phyloP scores from a whole-genome alignment of 257 asterid species.

The Ilex asprella region DNA sequence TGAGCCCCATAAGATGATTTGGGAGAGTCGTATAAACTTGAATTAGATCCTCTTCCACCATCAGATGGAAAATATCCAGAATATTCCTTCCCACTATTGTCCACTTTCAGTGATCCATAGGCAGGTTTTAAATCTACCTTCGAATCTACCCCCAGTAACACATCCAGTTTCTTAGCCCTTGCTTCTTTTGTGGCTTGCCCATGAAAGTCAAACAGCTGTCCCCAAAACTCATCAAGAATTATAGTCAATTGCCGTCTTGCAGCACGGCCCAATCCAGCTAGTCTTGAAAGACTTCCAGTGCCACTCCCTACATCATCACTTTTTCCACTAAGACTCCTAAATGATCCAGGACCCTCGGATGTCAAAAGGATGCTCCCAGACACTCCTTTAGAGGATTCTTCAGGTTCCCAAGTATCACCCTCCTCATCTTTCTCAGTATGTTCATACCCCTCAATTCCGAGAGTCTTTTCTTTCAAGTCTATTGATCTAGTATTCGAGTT shows the following conservation, averaged over 20 bases:
- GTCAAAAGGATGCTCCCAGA: constrained; percentile 29
- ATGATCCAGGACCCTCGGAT: constrained; percentile 77
- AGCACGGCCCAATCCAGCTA: constrained; percentile 92
- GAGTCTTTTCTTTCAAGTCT: constrained; percentile 40
- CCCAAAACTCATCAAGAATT: constrained; percentile 85
- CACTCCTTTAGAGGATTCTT: constrained; percentile 41
- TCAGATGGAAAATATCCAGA: constrained; percentile 45
- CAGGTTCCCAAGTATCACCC: constrained; percentile 56
- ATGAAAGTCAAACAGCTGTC: constrained; percentile 78
- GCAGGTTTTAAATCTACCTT: constrained; percentile 50
- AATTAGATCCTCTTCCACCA: constrained; percentile 43
- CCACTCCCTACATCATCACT: constrained; percentile 80
- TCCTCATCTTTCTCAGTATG: constrained; percentile 45
- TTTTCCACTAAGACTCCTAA: constrained; percentile 63
- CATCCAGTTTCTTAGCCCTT: constrained; percentile 60
- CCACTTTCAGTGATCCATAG: constrained; percentile 44
- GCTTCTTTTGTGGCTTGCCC: constrained; percentile 76
- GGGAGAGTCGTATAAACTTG: constrained; percentile 43
- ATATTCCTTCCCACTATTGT: constrained; percentile 38
- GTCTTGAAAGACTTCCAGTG: constrained; percentile 76
- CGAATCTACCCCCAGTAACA: constrained; percentile 54
- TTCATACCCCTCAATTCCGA: constrained; percentile 32
- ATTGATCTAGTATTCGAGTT: constrained; percentile 16
- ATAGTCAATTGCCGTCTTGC: constrained; percentile 75
- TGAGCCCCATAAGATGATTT: constrained; percentile 49